Evolutionary conservation across 345 rosid genomes (phyloP), one percentile per base, ranked within the genome.

Genomic region (Cardamine chenopodiifolia): DNA sequence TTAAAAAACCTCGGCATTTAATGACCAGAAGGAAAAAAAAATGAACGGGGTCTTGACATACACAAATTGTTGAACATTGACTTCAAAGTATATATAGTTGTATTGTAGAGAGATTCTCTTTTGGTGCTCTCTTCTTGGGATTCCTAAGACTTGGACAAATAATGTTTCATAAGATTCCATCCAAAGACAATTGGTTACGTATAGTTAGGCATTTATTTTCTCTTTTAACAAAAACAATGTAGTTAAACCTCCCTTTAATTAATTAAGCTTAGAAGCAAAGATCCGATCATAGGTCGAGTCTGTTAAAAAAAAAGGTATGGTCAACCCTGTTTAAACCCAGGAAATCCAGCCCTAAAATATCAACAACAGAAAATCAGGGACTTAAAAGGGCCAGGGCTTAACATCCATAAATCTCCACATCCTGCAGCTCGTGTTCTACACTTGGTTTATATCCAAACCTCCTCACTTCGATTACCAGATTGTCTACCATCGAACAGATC

Each of bases 391-490:
- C n/a, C n/a, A n/a, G n/a, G n/a, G n/a, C n/a, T n/a, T n/a, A n/a
- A n/a, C n/a, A n/a, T n/a, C n/a, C n/a, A n/a, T n/a, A n/a, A n/a
- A n/a, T 83, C 42, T 85, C 92, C 26, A 91, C 88, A 10, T 89
- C 82, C 48, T 89, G 95, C 39, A 84, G 83, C 62, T 85, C 89
- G 1, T 83, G 81, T 50, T 82, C 83, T 20, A 82, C 69, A 29
- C 73, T 81, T 23, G 81, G 83, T 77, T 69, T 84, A 57, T 90
- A 91, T 2, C 90, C 91, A 45, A 70, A 42, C 31, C 71, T 80
- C 72, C 75, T 78, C 84, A 88, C 54, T 31, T 86, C 83, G 37
- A 79, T 88, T 64, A 84, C 77, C 50, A 95, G 58, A 22, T 45
- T 50, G 25, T 87, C 86, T 71, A 90, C 73, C 70, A 63, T 80